Conservation (phyloP, 2,329 filamentous ascomycete species). For the Iodosphaeria phyllophila region DNA sequence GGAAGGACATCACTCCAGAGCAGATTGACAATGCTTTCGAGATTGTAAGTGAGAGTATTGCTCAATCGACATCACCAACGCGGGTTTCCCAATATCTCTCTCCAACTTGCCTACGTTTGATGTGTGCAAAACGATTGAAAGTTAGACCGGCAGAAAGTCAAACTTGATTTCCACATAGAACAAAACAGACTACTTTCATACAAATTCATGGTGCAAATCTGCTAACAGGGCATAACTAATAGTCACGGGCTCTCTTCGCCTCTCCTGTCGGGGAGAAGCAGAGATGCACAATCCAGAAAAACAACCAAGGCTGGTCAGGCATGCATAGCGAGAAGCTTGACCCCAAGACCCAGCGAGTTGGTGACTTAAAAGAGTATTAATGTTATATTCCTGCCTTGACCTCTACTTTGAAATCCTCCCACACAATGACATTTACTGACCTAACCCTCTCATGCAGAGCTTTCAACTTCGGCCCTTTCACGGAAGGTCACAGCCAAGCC, state of each 20-base stretch:
- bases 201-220: too few relatives aligned
- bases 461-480: constrained; percentile 79
- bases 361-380: constrained; percentile 92
- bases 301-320: constrained; percentile 78
- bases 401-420: background rate
- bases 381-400: constrained; percentile 4
- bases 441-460: constrained; percentile 2
- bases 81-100: background rate
- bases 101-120: too few relatives aligned
- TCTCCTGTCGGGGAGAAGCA: constrained; percentile 55
- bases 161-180: too few relatives aligned
- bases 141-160: too few relatives aligned
- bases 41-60: constrained; percentile 42
- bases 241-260: constrained; percentile 58
- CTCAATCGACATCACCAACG: background rate
- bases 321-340: constrained; percentile 84
- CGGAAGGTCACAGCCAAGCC: constrained; percentile 43
- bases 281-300: constrained; percentile 51
- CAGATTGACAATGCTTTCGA: constrained; percentile 56
- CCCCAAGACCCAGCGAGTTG: constrained; percentile 61
- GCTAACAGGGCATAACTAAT: too few relatives aligned
- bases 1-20: constrained; percentile 43
- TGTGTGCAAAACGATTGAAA: too few relatives aligned
- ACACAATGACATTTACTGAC: background rate
- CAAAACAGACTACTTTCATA: too few relatives aligned